phyloP scores from a whole-genome alignment of 169 alveolate species.

The Perkinsus marinus region DNA sequence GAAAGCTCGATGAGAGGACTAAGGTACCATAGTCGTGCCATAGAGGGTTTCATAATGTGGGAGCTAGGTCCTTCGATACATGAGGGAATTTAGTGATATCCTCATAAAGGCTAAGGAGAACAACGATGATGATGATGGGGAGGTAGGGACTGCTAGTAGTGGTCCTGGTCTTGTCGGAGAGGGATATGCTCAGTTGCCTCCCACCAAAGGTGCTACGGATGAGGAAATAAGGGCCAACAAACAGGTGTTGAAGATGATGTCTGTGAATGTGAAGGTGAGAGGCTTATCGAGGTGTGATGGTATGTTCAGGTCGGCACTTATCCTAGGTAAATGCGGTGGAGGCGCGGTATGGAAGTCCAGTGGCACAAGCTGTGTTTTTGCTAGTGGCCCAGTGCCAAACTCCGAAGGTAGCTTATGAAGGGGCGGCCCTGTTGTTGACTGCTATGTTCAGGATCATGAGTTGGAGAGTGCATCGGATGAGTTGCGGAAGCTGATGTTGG shows the following conservation, averaged over 20 bases:
- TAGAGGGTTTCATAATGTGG: neutral
- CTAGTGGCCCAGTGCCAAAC: neutral
- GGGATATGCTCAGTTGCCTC: neutral
- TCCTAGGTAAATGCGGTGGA: neutral
- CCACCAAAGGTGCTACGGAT: neutral
- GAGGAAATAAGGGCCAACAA: neutral
- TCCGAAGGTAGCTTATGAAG: neutral
- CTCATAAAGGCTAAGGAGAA: neutral
- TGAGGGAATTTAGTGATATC: neutral
- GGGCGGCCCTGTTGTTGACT: neutral
- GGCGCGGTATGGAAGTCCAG: neutral
- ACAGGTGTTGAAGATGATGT: neutral
- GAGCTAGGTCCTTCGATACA: neutral
- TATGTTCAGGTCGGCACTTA: too few species aligned
- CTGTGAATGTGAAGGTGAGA: neutral
- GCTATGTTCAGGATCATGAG: neutral
- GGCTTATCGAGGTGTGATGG: too few species aligned
- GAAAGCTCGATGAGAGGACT: neutral
- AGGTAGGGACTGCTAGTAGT: neutral
- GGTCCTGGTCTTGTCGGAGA: neutral
- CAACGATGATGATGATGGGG: neutral
- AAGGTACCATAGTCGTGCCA: neutral
- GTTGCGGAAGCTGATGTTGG: neutral
- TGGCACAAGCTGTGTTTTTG: neutral
- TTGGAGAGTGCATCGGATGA: neutral